phyloP scores from a whole-genome alignment of 2,329 filamentous ascomycete genomes.

The Alternaria sp. region DNA sequence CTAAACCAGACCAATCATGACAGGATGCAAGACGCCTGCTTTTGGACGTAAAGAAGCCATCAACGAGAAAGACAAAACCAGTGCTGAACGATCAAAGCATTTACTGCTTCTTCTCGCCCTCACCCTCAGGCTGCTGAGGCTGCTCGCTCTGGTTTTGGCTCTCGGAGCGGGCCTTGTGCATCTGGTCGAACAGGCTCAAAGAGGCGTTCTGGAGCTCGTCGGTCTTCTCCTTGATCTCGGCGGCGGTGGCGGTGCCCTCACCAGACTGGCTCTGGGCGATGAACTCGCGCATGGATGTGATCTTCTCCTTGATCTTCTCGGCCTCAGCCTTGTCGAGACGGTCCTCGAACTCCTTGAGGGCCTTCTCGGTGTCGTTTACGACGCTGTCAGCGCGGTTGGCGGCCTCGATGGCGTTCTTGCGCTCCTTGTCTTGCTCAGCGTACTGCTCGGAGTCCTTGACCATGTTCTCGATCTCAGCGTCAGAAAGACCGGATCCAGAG shows the following conservation, averaged over 20 bases:
- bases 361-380: conserved; percentile 97
- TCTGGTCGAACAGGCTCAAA: conserved; percentile 98
- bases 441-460: conserved; percentile 98
- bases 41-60: conserved; percentile 41
- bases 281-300: conserved; percentile 82
- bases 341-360: conserved; percentile 94
- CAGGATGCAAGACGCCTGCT: conserved; percentile 52
- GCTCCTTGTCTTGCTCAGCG: conserved; percentile 93
- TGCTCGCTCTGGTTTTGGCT: conserved; percentile 54
- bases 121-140: conserved; percentile 58
- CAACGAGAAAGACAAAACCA: conserved; percentile 33
- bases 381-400: conserved; percentile 98
- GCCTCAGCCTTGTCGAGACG: conserved; percentile 97
- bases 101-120: conserved; percentile 79
- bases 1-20: conserved; percentile 38
- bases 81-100: conserved; percentile 33
- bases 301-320: conserved; percentile 94
- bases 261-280: conserved; percentile 94
- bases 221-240: conserved; percentile 98
- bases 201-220: conserved; percentile 96
- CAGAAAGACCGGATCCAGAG: conserved; percentile 94
- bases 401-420: conserved; percentile 92
- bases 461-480: conserved; percentile 95
- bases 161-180: conserved; percentile 93
- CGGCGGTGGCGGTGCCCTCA: conserved; percentile 84